Conservation (phyloP, 352 stramenopile species). For the Thraustochytrium sp. region DNA sequence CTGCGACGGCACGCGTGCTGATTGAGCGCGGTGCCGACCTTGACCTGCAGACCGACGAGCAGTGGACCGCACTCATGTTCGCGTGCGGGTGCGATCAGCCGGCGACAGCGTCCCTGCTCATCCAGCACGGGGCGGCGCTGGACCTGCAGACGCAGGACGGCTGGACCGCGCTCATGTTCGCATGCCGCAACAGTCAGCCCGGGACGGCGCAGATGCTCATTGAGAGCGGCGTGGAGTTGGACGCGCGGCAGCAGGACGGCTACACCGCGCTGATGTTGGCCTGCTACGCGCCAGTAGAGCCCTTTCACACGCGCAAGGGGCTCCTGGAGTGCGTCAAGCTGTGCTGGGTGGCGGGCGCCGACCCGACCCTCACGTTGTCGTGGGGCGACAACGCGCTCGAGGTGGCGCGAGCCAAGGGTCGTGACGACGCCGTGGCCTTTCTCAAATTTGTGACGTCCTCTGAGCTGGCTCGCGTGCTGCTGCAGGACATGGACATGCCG, state of each 20-base stretch:
- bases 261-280: background rate
- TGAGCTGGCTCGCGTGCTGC: background rate
- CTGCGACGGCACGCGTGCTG: background rate
- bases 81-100: too few species aligned
- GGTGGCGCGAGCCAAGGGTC: background rate
- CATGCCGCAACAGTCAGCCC: too few species aligned
- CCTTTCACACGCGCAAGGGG: background rate
- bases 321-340: background rate
- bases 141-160: background rate
- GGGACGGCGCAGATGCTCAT: background rate
- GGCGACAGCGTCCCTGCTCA: background rate
- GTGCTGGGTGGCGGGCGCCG: too few species aligned
- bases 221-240: background rate
- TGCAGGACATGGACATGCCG: background rate
- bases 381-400: background rate
- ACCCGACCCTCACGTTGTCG: background rate
- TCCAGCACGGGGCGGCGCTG: background rate
- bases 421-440: background rate
- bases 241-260: background rate
- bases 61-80: background rate
- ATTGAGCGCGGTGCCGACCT: background rate
- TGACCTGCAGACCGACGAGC: background rate
- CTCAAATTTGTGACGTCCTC: background rate
- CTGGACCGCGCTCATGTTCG: too few species aligned
- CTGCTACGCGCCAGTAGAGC: background rate